Conservation (phyloP, 208 protist species). For the Strigomonas culicis region DNA sequence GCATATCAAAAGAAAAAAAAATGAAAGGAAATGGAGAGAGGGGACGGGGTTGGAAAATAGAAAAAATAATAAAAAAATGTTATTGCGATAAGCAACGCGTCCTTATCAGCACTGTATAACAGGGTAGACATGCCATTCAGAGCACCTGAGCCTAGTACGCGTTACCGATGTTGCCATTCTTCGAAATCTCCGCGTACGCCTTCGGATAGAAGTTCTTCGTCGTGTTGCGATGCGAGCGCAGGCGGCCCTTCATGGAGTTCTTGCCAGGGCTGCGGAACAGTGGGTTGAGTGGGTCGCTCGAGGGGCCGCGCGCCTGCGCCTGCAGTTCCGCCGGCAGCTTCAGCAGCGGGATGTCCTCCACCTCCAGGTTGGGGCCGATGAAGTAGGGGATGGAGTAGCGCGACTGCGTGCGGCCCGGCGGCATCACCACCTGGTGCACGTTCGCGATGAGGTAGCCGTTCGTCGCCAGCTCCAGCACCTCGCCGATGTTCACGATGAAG, state of each 20-base stretch:
- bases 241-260: conserved; percentile 6
- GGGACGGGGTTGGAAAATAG: background rate
- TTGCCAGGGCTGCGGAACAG: background rate
- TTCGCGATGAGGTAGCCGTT: conserved; percentile 17
- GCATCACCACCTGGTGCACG: conserved; percentile 12
- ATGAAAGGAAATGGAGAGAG: conserved; percentile 2
- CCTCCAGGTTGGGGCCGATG: conserved; percentile 1
- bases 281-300: conserved; percentile 1
- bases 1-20: background rate
- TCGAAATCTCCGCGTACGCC: background rate
- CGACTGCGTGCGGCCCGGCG: background rate
- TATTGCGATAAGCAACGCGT: too few relatives aligned
- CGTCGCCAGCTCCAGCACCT: conserved; percentile 12
- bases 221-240: conserved; percentile 3
- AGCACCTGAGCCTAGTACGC: too few relatives aligned
- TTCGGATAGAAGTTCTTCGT: conserved; percentile 5
- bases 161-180: background rate
- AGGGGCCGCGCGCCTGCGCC: conserved; percentile 11
- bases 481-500: conserved; percentile 15
- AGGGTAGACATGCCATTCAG: too few relatives aligned
- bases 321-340: conserved; percentile 7
- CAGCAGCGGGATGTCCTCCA: conserved; percentile 9
- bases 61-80: background rate
- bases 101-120: too few relatives aligned
- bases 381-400: conserved; percentile 19